A percentile compares a stretch with the other conserved stretches of the same genome.
These are phyloP conservation scores for Penicillium sp. DNA, from an alignment of 2,329 filamentous ascomycete species.

Conservation along the genomic window DNA sequence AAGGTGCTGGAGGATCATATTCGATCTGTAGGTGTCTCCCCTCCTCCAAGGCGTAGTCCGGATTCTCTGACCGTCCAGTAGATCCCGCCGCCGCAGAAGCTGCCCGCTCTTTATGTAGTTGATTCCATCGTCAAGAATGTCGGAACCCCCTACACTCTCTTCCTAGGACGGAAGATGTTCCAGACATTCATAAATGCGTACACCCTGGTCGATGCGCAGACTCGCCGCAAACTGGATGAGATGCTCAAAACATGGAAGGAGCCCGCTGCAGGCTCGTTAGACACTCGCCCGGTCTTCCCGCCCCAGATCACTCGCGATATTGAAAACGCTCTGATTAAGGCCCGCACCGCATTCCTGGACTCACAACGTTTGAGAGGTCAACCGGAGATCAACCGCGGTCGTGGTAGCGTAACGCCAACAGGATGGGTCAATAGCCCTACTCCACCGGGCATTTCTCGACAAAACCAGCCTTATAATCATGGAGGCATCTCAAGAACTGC, in stretches of 20 bases:
- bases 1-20: slow-evolving; percentile 90
- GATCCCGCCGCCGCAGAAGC: slow-evolving; percentile 84
- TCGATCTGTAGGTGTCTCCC: slow-evolving; percentile 71
- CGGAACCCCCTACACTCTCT: slow-evolving; percentile 93
- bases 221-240: slow-evolving; percentile 89
- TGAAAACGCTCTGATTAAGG: slow-evolving; percentile 90
- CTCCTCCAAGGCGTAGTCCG: slow-evolving; percentile 7
- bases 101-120: slow-evolving; percentile 94
- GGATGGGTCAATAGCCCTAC: slow-evolving; percentile 73
- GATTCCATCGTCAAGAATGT: slow-evolving; percentile 99
- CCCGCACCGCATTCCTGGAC: slow-evolving; percentile 56
- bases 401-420: slow-evolving; percentile 53
- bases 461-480: slow-evolving; percentile 33
- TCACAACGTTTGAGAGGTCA: slow-evolving; percentile 54
- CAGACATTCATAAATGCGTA: slow-evolving; percentile 97
- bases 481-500: slow-evolving; percentile 19
- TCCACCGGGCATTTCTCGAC: slow-evolving; percentile 57
- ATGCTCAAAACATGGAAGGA: slow-evolving; percentile 99
- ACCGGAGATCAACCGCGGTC: slow-evolving; percentile 56
- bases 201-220: slow-evolving; percentile 77
- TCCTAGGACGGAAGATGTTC: slow-evolving; percentile 88
- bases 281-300: slow-evolving; percentile 88
- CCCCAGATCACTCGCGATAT: slow-evolving; percentile 85
- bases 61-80: slow-evolving; percentile 44
- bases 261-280: slow-evolving; percentile 88